Base-by-base conservation (phyloP, 192 early-diverging fungal species). In the Linnemannia hyalina region DNA sequence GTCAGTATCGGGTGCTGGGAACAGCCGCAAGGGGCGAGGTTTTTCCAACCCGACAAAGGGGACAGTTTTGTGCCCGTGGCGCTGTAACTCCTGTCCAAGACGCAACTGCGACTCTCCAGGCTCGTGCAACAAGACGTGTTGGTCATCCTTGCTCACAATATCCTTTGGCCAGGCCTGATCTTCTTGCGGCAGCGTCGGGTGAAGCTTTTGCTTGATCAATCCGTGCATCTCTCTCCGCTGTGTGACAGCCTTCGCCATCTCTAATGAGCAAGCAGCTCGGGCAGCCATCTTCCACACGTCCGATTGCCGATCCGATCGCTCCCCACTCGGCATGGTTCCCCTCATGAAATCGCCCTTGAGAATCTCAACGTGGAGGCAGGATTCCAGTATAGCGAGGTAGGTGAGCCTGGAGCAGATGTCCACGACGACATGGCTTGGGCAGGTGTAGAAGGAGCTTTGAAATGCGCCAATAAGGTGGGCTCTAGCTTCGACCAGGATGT, bases 221-320 rank as follows among this genome's bases (percentile, higher is more conserved):
- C 88, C 75, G 68, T 88, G 87, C 90, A 94, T 92, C 81, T 96
- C 94, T 35, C 95, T 91, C 47, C 91, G 88, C 1, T 89, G 75
- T 5, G 92, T 91, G 46, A 95, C 68, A 1, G 91, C 92, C 38
- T 94, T 95, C 2, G 91, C 80, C 89, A 93, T 91, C 69, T 95
- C 95, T 85, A 87, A 38, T 38, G 76, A 68, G 22, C 74, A 87
- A 7, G 80, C 76, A 23, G 81, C 83, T 9, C 49, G 73, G 47
- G 7, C 42, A 15, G 81, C 76, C 76, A 87, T 57, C 23, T 57
- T 76, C 49, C 47, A 76, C 11, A 36, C 38, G 36, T 10, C 32
- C 32, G 6, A 60, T 6, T 63, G 35, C 60, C 26, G 46, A 41
- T 73, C 5, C 32, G 74, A 26, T 55, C 44, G 16, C 36, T 32